These are phyloP conservation scores for Pseudomicrostroma phylloplanum DNA, from an alignment of 1,284 basidiomycete species.

Conservation along the genomic window DNA sequence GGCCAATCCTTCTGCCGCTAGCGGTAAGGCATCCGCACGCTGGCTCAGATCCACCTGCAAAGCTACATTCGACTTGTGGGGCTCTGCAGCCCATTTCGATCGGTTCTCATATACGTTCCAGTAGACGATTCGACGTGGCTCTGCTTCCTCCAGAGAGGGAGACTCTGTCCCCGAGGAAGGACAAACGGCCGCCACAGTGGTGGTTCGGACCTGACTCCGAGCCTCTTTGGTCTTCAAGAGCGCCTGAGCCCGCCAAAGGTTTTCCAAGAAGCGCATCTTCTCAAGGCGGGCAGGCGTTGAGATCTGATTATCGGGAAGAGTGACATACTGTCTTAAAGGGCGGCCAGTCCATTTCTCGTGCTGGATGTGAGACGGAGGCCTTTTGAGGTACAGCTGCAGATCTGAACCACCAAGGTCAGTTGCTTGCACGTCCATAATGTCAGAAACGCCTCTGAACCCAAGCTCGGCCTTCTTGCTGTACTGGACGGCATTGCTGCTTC, in stretches of 20 bases:
- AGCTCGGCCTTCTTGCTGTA: slow-evolving; percentile 64
- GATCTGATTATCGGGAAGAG: slow-evolving; percentile 16
- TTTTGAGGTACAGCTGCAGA: slow-evolving; percentile 62
- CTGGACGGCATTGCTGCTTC: slow-evolving; percentile 45
- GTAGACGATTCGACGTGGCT: slow-evolving; percentile 31
- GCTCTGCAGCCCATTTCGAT: slow-evolving; percentile 21
- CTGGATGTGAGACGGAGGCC: slow-evolving; percentile 24
- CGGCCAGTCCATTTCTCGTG: slow-evolving; percentile 35
- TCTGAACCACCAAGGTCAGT: slow-evolving; percentile 56
- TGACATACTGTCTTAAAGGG: slow-evolving; percentile 33
- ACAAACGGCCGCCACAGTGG: slow-evolving; percentile 20
- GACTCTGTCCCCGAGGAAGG: slow-evolving; percentile 8
- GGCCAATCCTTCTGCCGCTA: slow-evolving; percentile 22
- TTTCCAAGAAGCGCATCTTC: slow-evolving; percentile 46
- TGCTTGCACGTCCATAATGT: slow-evolving; percentile 73
- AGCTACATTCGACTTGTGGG: slow-evolving; percentile 5
- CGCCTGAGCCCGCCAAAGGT: slow-evolving; percentile 45
- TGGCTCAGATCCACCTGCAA: slow-evolving; percentile 18
- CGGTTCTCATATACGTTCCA: slow-evolving; percentile 32
- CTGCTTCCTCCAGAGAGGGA: slow-evolving; percentile 12
- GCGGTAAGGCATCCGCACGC: slow-evolving; percentile 18
- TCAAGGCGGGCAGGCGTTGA: slow-evolving; percentile 26
- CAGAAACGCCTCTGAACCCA: slow-evolving; percentile 76
- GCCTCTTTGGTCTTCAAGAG: slow-evolving; percentile 30
- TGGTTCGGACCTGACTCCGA: slow-evolving; percentile 31